Conservation (phyloP, 2,329 filamentous ascomycete genomes). For the Colletotrichum eleusines region DNA sequence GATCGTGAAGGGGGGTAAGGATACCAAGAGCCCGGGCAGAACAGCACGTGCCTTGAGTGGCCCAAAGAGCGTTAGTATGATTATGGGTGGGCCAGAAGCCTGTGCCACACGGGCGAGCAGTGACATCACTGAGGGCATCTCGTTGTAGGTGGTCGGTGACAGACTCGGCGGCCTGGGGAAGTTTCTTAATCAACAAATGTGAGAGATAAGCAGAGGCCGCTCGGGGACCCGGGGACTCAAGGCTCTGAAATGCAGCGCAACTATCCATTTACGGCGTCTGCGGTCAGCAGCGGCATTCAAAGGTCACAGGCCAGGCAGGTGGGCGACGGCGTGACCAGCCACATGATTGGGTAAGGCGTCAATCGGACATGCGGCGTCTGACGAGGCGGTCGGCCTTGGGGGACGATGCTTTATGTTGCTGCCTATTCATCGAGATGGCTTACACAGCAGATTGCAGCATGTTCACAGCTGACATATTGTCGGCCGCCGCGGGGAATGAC, state of each 20-base stretch:
- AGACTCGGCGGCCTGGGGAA: not conserved
- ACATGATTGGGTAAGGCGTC: not conserved
- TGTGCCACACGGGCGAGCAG: not conserved
- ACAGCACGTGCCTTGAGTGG: not conserved
- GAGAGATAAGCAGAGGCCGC: conserved; percentile 18
- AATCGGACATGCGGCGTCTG: not conserved
- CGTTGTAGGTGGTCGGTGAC: conserved; percentile 15
- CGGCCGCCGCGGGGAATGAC: not conserved
- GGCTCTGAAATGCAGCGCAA: not conserved
- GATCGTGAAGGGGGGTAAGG: not conserved
- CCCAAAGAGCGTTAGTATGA: not conserved
- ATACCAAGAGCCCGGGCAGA: not conserved
- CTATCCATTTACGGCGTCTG: not conserved
- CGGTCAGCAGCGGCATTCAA: conserved; percentile 1
- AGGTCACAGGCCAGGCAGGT: not conserved
- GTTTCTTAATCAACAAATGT: not conserved
- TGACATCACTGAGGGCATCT: conserved; percentile 17
- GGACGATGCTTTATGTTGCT: not conserved
- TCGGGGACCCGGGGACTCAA: not conserved
- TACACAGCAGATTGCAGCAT: conserved; percentile 34
- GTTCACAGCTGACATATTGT: conserved; percentile 26
- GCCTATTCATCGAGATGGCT: conserved; percentile 8
- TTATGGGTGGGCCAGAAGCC: not conserved
- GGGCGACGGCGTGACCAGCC: not conserved
- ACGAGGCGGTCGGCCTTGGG: not conserved